phyloP scores from a whole-genome alignment of 2,329 filamentous ascomycete genomes.

The Claviceps pazoutovae region DNA sequence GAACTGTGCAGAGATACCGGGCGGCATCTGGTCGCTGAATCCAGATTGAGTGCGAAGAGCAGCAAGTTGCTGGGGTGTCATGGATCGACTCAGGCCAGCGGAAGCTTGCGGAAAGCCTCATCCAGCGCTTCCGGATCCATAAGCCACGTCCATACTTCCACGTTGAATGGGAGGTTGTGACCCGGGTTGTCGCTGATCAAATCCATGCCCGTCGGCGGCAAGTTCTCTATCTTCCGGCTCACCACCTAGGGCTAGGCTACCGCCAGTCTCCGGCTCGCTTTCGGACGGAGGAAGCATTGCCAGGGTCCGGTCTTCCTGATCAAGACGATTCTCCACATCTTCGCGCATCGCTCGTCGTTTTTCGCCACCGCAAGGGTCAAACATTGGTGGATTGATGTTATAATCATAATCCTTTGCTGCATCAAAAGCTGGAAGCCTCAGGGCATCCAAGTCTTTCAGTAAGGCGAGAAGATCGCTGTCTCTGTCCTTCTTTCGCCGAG shows the following conservation, averaged over 20 bases:
- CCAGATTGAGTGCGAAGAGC: constrained; percentile 49
- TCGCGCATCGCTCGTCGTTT: constrained; percentile 68
- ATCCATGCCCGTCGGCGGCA: constrained; percentile 33
- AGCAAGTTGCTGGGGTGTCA: constrained; percentile 66
- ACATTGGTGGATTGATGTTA: constrained; percentile 49
- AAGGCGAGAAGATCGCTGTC: constrained; percentile 19
- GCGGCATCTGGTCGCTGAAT: constrained; percentile 47
- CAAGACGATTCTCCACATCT: constrained; percentile 45
- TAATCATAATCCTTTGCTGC: constrained; percentile 8
- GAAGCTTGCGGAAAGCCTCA: constrained; percentile 34
- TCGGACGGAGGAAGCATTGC: constrained; percentile 38
- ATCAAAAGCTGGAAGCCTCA: constrained; percentile 16
- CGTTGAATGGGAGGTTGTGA: constrained; percentile 70
- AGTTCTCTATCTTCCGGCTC: constrained; percentile 74
- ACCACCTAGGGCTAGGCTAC: constrained; percentile 77
- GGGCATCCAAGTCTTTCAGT: constrained; percentile 23
- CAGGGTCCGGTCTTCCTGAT: constrained; percentile 35
- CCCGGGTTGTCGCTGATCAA: constrained; percentile 47
- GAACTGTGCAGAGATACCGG: constrained; percentile 41
- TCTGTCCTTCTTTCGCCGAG: constrained; percentile 6
- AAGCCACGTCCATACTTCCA: constrained; percentile 36
- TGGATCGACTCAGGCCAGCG: constrained; percentile 47
- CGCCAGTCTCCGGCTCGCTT: constrained; percentile 65
- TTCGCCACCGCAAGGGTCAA: constrained; percentile 69
- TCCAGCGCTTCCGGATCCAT: constrained; percentile 35